Percentiles rank a stretch among this genome's conserved stretches.
Conservation (phyloP, 352 stramenopile species). For the Phytophthora litchii region DNA sequence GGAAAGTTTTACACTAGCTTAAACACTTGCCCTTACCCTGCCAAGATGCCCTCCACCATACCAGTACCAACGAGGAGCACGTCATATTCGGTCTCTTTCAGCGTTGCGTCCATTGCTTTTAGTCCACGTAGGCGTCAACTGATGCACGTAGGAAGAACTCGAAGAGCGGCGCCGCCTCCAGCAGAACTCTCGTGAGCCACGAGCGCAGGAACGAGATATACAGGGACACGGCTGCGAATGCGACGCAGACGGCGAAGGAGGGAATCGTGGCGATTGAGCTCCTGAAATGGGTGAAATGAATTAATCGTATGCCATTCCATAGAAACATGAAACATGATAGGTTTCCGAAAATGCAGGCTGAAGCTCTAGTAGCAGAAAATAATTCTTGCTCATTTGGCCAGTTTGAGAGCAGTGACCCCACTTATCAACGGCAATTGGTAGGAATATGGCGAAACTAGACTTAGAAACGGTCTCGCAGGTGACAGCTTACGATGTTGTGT, state of each 20-base stretch:
- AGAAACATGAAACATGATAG: too few species aligned
- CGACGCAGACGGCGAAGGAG: constrained; percentile 24
- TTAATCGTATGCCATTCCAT: too few species aligned
- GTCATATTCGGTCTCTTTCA: constrained; percentile 75
- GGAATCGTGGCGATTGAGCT: constrained; percentile 28
- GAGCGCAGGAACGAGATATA: constrained; percentile 42
- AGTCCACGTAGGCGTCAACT: constrained; percentile 27
- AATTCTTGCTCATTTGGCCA: too few species aligned
- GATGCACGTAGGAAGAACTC: constrained; percentile 35
- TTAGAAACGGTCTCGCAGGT: too few species aligned
- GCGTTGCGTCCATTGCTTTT: constrained; percentile 52
- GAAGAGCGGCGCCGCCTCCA: constrained; percentile 28
- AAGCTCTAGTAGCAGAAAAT: too few species aligned
- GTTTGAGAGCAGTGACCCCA: too few species aligned
- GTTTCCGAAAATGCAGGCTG: too few species aligned
- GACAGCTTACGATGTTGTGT: too few species aligned
- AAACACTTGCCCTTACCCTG: constrained; percentile 45
- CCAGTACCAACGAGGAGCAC: constrained; percentile 80
- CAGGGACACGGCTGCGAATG: constrained; percentile 33
- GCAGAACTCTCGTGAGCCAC: constrained; percentile 31
- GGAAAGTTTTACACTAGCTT: constrained; percentile 4
- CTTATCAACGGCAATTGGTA: too few species aligned
- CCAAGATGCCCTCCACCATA: constrained; percentile 80
- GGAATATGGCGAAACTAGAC: too few species aligned
- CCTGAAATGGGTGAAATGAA: too few species aligned